Base-by-base conservation (phyloP, 306 rosid genomes). In the Delonix regia region DNA sequence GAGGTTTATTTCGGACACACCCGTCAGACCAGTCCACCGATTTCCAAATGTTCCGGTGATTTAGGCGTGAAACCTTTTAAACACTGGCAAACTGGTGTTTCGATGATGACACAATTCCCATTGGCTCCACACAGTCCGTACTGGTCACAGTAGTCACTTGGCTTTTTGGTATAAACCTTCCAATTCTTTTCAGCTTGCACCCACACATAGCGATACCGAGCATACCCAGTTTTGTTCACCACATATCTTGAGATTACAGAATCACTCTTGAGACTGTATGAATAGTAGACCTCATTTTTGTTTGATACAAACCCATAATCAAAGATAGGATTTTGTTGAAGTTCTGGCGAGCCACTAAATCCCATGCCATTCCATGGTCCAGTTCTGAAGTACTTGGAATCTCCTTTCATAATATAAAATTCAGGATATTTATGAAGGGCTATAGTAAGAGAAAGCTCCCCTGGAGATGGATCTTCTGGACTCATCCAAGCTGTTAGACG, bases 391-490 rank as follows among this genome's bases (percentile, higher is more conserved):
- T 42, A 68, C 56, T 68, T 41, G 5, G 25, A 15, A 0, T 24
- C 8, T 14, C 59, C 39, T n/a, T 24, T 42, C 39, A 7, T 13
- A 9, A 69, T 3, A 38, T n/a, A 36, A 0, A 10, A 1, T 3
- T 80, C 80, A 9, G 55, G 80, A 34, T 53, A 41, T 53, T 55
- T 24, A 4, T 14, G 4, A 18, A 25, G 71, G 2, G 15, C 19
- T 2, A 75, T 0, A 21, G 9, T 18, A 33, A 24, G 45, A 24
- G 76, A 27, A 5, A 81, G 56, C 16, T 74, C 70, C 6, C 80
- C 86, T 6, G 76, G 81, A 65, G 84, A 71, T n/a, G 87, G 86
- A 3, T 88, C 92, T 0, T 77, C 51, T 10, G 79, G 6, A 53
- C 30, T 80, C 64, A 55, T 84, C 88, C 88, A 84, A 4, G 88